Base-by-base conservation (phyloP, 2,329 filamentous ascomycete species). In the Nemania serpens region DNA sequence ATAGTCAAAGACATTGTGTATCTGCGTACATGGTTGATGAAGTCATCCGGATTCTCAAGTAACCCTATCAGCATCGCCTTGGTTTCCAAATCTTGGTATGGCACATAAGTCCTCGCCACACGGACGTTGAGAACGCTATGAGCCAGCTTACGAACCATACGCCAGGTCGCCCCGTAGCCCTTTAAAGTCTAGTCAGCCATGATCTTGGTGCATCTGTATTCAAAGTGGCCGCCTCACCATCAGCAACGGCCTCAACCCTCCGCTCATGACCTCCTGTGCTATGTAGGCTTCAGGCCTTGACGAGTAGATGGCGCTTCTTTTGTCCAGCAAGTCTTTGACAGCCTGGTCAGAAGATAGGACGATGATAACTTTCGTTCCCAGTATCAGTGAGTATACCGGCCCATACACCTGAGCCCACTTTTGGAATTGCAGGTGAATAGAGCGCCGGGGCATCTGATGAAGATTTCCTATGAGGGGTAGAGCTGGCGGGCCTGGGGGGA, bases 21-120 rank as follows among this genome's bases (percentile, higher is more conserved):
- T 13, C 81, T 74, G 3, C 78, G 67, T 12, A 83, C 73, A 51
- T 82, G 77, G 3, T 79, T 66, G 3, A 76, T 52, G 41, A 80
- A 81, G 1, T 74, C 53, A 1, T 76, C 61, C 0, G 81, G 82
- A 2, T 69, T 57, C 0, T 78, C 74, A 2, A 85, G 63, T 11
- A 86, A 68, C 1, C 79, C 78, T 34, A 57, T 71, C 13, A 84
- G 69, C 81, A 86, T 81, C 39, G 79, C 77, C 65, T 80, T 82
- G 68, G 79, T 83, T 66, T 86, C 83, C 1, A 85, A 74, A 43
- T 81, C 77, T 61, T 86, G 83, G 61, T 85, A 86, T 1, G 80
- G 77, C 1, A 84, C 74, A 58, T 86, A 87, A 3, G 70, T 70
- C 36, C 73, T 75, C 1, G 80, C 75, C 0, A 76, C 74, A 0